phyloP scores from a whole-genome alignment of 306 rosid species.

The Trifolium repens region DNA sequence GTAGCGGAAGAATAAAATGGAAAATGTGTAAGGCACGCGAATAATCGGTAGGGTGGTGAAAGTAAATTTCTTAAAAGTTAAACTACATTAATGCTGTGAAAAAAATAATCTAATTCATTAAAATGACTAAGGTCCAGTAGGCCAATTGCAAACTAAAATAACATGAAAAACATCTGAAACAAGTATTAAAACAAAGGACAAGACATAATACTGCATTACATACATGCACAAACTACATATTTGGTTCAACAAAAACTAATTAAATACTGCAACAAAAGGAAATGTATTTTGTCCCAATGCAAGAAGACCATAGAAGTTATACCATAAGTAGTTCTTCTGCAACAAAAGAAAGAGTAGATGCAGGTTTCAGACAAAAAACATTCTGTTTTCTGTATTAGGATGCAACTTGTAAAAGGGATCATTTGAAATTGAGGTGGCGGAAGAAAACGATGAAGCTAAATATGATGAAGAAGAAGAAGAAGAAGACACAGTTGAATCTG shows the following conservation, averaged over 20 bases:
- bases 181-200: background rate
- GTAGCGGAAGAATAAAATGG: too few species aligned
- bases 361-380: conserved; percentile 62
- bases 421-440: conserved; percentile 39
- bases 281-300: conserved; percentile 28
- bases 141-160: background rate
- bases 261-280: background rate
- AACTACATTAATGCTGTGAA: too few species aligned
- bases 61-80: too few species aligned
- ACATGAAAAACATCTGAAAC: background rate
- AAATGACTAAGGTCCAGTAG: background rate
- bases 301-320: background rate
- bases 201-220: conserved; percentile 48
- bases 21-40: too few species aligned
- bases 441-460: conserved; percentile 34
- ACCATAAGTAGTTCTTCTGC: background rate
- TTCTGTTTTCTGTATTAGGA: conserved; percentile 48
- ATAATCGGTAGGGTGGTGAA: too few species aligned
- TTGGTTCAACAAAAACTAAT: conserved; percentile 45
- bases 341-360: background rate
- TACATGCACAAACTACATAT: conserved; percentile 66
- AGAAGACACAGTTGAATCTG: conserved; percentile 41
- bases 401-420: conserved; percentile 57
- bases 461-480: conserved; percentile 3
- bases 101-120: too few species aligned